Percentiles rank a stretch among this genome's conserved stretches.
phyloP scores from a whole-genome alignment of 192 early-diverging fungal genomes.

The Gaertneriomyces sp. region DNA sequence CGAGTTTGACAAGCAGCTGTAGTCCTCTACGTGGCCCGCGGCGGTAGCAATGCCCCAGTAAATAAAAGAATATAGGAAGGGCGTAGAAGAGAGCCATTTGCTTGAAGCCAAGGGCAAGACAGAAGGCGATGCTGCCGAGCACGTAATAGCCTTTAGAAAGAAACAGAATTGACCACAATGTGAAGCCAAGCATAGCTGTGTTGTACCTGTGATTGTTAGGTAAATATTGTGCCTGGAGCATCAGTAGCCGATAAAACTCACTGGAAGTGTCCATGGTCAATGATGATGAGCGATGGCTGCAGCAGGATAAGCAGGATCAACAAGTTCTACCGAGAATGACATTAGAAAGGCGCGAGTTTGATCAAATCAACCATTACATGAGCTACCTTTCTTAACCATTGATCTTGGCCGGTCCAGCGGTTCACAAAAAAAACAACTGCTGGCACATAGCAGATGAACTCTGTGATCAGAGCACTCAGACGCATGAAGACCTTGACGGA shows the following conservation, averaged over 20 bases:
- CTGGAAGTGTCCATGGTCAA: constrained; percentile 98
- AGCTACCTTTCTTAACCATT: too few relatives aligned
- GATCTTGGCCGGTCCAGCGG: constrained; percentile 12
- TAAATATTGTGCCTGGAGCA: background rate
- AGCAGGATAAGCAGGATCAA: constrained; percentile 64
- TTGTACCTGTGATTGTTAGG: constrained; percentile 65
- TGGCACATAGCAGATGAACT: constrained; percentile 73
- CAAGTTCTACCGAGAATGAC: constrained; percentile 10
- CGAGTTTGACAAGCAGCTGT: constrained; percentile 65
- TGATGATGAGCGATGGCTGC: constrained; percentile 84
- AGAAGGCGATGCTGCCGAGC: constrained; percentile 76
- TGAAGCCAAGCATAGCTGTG: constrained; percentile 90
- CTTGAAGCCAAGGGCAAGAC: constrained; percentile 83
- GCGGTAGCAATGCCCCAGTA: constrained; percentile 71
- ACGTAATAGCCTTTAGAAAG: constrained; percentile 62
- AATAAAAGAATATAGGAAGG: constrained; percentile 83
- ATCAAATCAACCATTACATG: too few relatives aligned
- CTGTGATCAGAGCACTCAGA: constrained; percentile 67
- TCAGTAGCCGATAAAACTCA: constrained; percentile 17
- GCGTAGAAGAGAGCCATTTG: constrained; percentile 97
- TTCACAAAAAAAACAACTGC: constrained; percentile 65
- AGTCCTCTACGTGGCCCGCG: background rate
- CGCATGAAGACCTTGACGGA: constrained; percentile 91
- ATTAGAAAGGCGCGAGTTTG: background rate
- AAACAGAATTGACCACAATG: constrained; percentile 69